phyloP scores from a whole-genome alignment of 2,329 filamentous ascomycete genomes.

The Lasiodiplodia citricola region DNA sequence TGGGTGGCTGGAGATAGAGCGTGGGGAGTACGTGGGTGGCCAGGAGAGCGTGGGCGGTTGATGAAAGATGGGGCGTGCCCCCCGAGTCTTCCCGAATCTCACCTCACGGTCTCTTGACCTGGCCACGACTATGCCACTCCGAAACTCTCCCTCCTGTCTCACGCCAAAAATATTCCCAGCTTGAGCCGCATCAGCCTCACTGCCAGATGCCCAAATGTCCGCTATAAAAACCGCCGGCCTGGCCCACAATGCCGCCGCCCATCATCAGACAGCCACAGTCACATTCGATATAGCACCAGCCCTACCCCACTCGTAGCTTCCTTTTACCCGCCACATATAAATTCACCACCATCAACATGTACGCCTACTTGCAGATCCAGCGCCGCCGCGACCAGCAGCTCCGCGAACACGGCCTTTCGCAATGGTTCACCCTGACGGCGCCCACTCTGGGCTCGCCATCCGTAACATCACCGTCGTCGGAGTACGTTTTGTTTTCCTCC shows the following conservation, averaged over 20 bases:
- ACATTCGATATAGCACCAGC: constrained; percentile 10
- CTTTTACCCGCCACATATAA: constrained; percentile 5
- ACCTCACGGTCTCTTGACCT: background rate
- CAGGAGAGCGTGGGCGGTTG: background rate
- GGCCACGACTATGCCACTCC: background rate
- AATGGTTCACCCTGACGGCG: constrained; percentile 24
- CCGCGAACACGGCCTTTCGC: constrained; percentile 17
- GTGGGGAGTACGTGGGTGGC: background rate
- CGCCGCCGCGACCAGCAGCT: constrained; percentile 25
- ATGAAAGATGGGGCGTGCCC: constrained; percentile 7
- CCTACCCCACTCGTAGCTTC: constrained; percentile 14
- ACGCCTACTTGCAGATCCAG: constrained; percentile 25
- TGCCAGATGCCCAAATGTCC: background rate
- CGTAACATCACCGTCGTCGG: constrained; percentile 36
- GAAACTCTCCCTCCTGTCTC: constrained; percentile 14
- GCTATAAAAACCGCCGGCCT: constrained; percentile 13
- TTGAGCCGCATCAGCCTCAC: constrained; percentile 15
- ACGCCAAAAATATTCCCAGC: background rate
- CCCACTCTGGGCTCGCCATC: constrained; percentile 28
- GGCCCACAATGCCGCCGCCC: background rate
- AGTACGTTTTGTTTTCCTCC: constrained; percentile 29
- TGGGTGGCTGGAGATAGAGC: constrained; percentile 2
- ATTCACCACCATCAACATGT: constrained; percentile 12
- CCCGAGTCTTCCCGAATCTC: background rate
- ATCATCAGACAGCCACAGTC: constrained; percentile 5